Evolutionary conservation across 2,329 filamentous ascomycete species (phyloP).

Genomic region (Rutstroemia sp.): DNA sequence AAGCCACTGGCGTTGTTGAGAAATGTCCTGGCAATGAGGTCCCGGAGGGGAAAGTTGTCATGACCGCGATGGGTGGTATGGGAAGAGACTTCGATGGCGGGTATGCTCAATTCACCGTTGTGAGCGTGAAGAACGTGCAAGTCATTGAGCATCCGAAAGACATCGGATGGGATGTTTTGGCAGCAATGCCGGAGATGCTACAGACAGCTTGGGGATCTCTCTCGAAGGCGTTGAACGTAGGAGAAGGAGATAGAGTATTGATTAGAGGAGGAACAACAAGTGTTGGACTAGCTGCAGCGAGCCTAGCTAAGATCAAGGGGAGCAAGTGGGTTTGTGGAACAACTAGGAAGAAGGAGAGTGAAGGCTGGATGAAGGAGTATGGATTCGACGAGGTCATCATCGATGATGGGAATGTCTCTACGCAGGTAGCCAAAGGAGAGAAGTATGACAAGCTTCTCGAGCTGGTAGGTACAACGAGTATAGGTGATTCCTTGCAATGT

Average conservation of each 20-base stretch:
- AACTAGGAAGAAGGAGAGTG: conserved; percentile 32
- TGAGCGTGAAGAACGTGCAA: conserved; percentile 35
- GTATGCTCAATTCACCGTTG: conserved; percentile 42
- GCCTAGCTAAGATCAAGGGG: not conserved
- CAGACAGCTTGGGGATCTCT: conserved; percentile 42
- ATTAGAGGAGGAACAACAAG: not conserved
- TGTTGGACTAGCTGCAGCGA: not conserved
- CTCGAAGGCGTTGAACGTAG: conserved; percentile 32
- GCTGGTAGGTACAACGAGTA: conserved; percentile 35
- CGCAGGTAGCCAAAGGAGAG: conserved; percentile 26
- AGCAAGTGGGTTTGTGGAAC: conserved; percentile 33
- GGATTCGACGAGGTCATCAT: conserved; percentile 38
- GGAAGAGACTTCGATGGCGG: conserved; percentile 40
- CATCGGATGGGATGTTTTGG: conserved; percentile 36
- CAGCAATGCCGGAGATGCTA: conserved; percentile 43
- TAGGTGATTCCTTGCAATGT: conserved; percentile 38
- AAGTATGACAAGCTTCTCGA: conserved; percentile 40
- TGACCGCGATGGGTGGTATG: conserved; percentile 43
- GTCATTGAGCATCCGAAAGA: conserved; percentile 26
- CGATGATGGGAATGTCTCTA: conserved; percentile 35
- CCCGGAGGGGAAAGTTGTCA: conserved; percentile 34
- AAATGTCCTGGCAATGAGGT: conserved; percentile 28
- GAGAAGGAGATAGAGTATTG: conserved; percentile 29
- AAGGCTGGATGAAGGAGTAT: conserved; percentile 31
- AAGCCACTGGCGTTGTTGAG: conserved; percentile 16